A percentile compares a stretch with the other conserved stretches of the same genome.
Evolutionary conservation across 768 basidiomycete genomes (phyloP).

Genomic region (Lactarius hatsudake): DNA sequence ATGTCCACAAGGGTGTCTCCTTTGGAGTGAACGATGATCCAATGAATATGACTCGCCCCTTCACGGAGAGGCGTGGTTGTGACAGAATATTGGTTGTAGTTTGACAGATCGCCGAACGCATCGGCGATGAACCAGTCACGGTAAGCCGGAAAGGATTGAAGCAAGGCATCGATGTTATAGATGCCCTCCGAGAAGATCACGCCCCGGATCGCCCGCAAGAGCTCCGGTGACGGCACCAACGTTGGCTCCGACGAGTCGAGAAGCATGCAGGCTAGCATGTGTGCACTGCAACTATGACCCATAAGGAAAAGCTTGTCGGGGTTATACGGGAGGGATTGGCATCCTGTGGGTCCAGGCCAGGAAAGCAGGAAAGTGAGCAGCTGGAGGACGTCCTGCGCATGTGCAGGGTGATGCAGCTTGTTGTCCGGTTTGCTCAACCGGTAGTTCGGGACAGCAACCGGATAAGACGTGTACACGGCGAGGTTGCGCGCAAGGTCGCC

Average conservation of each 20-base stretch:
- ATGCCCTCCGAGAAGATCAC: conserved; percentile 74
- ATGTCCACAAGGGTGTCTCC: conserved; percentile 68
- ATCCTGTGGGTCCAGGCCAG: conserved; percentile 42
- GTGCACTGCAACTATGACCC: conserved; percentile 81
- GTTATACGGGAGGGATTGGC: conserved; percentile 37
- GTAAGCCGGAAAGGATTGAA: conserved; percentile 65
- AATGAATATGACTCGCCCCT: conserved; percentile 42
- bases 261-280: conserved; percentile 73
- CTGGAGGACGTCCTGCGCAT: conserved; percentile 61
- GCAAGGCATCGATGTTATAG: conserved; percentile 67
- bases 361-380: conserved; percentile 57
- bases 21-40: conserved; percentile 74
- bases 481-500: conserved; percentile 51
- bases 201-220: conserved; percentile 48
- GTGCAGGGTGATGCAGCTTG: conserved; percentile 61
- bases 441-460: conserved; percentile 77
- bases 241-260: conserved; percentile 47
- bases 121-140: conserved; percentile 63
- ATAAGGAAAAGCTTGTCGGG: conserved; percentile 51
- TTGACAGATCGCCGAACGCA: conserved; percentile 52
- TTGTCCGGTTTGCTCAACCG: conserved; percentile 54
- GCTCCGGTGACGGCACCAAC: conserved; percentile 44
- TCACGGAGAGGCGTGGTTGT: conserved; percentile 41
- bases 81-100: conserved; percentile 51
- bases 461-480: conserved; percentile 44